Evolutionary conservation across 768 basidiomycete species (phyloP).

Genomic region (Symmetrospora coprosmae): DNA sequence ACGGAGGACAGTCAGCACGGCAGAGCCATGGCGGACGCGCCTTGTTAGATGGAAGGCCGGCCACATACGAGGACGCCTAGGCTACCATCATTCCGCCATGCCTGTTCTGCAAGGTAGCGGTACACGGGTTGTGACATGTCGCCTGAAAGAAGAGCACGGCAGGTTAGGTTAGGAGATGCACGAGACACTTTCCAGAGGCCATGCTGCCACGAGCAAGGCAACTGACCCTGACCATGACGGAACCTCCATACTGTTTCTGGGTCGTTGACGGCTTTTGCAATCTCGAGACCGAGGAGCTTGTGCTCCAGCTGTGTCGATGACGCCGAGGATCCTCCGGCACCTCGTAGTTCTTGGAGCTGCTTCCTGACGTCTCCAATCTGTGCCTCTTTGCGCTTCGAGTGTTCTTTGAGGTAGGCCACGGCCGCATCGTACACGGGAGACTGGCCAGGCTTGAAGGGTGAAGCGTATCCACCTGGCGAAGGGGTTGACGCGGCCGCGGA

Average conservation of each 20-base stretch:
- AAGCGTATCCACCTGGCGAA: too few relatives aligned
- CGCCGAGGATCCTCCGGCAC: constrained; percentile 34
- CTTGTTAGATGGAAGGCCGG: not conserved
- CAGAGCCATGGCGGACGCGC: not conserved
- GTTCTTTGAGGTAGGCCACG: constrained; percentile 51
- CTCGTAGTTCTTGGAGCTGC: constrained; percentile 34
- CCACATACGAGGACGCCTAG: constrained; percentile 66
- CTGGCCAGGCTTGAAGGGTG: too few relatives aligned
- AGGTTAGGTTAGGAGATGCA: constrained; percentile 25
- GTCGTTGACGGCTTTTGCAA: constrained; percentile 71
- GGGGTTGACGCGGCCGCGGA: too few relatives aligned
- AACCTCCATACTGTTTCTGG: constrained; percentile 68
- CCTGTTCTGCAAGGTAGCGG: constrained; percentile 65
- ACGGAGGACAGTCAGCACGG: not conserved
- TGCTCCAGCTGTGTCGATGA: constrained; percentile 21
- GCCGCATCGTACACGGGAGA: constrained; percentile 61
- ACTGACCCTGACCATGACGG: constrained; percentile 61
- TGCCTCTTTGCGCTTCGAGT: constrained; percentile 45
- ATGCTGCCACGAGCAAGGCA: too few relatives aligned
- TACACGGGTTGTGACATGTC: constrained; percentile 47
- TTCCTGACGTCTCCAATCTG: constrained; percentile 42
- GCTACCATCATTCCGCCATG: constrained; percentile 70
- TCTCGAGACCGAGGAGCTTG: constrained; percentile 45
- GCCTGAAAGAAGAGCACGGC: constrained; percentile 21
- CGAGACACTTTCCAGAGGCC: not conserved